These are phyloP conservation scores for Naegleria gruberi DNA, from an alignment of 208 protist genomes.

Conservation along the genomic window DNA sequence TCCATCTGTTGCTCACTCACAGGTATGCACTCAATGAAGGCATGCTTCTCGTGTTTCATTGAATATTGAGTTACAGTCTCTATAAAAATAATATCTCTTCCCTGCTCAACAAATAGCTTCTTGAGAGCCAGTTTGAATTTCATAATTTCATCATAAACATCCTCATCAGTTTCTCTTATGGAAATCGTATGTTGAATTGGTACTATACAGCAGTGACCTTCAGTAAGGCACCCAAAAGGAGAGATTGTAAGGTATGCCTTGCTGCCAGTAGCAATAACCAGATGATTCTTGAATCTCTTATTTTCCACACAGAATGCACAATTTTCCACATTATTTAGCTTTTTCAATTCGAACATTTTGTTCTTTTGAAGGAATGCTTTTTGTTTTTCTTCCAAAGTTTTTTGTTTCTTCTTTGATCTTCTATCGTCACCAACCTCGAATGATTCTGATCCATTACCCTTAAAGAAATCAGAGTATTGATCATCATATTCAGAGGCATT, in stretches of 20 bases:
- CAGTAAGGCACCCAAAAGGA: not conserved
- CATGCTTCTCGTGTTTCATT: not conserved
- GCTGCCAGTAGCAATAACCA: not conserved
- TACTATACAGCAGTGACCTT: not conserved
- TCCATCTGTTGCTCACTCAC: not conserved
- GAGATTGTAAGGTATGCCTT: not conserved
- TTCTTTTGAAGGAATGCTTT: not conserved
- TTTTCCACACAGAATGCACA: not conserved
- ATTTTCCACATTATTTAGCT: not conserved
- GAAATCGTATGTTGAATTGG: not conserved
- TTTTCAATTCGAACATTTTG: slow-evolving; percentile 9
- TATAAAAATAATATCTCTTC: not conserved
- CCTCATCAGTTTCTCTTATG: not conserved
- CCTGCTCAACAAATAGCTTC: not conserved
- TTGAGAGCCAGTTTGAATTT: not conserved
- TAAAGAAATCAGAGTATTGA: not conserved
- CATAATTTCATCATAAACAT: not conserved
- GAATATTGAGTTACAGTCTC: slow-evolving; percentile 7
- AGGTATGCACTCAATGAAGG: slow-evolving; percentile 13
- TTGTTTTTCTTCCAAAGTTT: not conserved
- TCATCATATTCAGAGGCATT: not conserved
- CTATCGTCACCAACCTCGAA: not conserved
- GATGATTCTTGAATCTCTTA: not conserved
- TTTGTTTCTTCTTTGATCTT: not conserved
- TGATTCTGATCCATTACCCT: not conserved